Evolutionary conservation across 2,329 filamentous ascomycete species (phyloP), one percentile per base, ranked within the genome.

Genomic region (Colletotrichum lindemuthianum): DNA sequence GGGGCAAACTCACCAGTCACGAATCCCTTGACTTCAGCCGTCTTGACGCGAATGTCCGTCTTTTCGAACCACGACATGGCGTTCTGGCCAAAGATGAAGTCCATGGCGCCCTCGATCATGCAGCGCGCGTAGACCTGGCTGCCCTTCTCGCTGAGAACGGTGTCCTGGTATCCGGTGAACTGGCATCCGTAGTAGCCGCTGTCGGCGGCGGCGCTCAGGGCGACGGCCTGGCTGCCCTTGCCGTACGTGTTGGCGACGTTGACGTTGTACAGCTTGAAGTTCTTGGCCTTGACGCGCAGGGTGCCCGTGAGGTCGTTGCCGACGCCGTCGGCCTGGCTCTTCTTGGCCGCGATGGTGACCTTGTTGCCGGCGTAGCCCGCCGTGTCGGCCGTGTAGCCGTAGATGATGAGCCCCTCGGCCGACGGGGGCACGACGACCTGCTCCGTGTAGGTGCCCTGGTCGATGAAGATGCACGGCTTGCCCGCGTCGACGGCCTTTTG

Each of bases 391-490:
- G 88, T 89, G 70, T 85, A 84, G 15, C 89, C 88, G 75, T 77
- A 79, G 64, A 88, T 81, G 33, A 84, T 82, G 41, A 88, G 76
- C n/a, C 80, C 75, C 2, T 82, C 84, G 4, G 76, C 77, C 57
- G 84, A 80, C 0, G 74, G 71, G 6, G 80, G 73, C 16, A 89
- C 79, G 63, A 83, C 84, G 39, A 89, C 86, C 69, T 88, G 86
- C 72, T 88, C 86, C 24, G 76, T 77, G 77, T 88, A 89, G 15
- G 83, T 88, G 2, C 87, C 86, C 1, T 90, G 89, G 40, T 84
- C 87, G 73, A 91, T 85, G 77, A 90, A 90, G 75, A 91, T 87
- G 70, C 82, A 85, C 63, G 88, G 85, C 1, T 78, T 78, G 1
- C 75, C 68, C 2, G 86, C 82, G 69, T 86, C 72, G 60, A 90